Evolutionary conservation across 2,329 filamentous ascomycete species (phyloP), one percentile per base, ranked within the genome.

Genomic region (Colletotrichum higginsianum): DNA sequence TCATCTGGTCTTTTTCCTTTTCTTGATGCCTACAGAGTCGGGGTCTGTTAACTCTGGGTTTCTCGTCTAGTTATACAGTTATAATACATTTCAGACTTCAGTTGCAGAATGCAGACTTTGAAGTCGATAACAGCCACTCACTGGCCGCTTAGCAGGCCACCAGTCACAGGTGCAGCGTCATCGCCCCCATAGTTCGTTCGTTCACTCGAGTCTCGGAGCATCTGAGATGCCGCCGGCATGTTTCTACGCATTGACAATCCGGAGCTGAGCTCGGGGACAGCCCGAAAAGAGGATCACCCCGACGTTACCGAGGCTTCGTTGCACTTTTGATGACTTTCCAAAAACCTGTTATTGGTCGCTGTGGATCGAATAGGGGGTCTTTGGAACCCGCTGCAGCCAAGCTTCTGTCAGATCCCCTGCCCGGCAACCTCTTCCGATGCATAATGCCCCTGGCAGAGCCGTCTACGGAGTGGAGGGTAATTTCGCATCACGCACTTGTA

Each of bases 321-420:
- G 58, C 5, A 23, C 23, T 44, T 13, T 53, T 63, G 58, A 67
- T 67, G 57, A 68, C 68, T 63, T 71, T 67, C 46, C 21, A 60
- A 52, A 26, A 26, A 30, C 5, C 26, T 7, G 3, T 21, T 16
- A 67, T 68, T 63, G 58, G 68, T 40, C 26, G 40, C 13, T 47
- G 40, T 47, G 23, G 35, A 18, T 18, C 26, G 9, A n/a, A 40
- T 49, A 66, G 35, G 49, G 62, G 50, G 35, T 9, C 8, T 8
- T 61, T 38, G 49, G n/a, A n/a, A 38, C 65, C 58, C 58, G 57
- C 44, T 52, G n/a, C 15, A 30, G 38, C 13, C 18, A 57, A 42
- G 44, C 52, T n/a, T 26, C 57, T 40, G 52, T 52, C 52, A 68
- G n/a, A 52, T 38, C 44, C n/a, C 68, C 65, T 58, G 35, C 67